phyloP scores from a whole-genome alignment of 2,329 filamentous ascomycete species.

The Exophiala lecanii-corni region DNA sequence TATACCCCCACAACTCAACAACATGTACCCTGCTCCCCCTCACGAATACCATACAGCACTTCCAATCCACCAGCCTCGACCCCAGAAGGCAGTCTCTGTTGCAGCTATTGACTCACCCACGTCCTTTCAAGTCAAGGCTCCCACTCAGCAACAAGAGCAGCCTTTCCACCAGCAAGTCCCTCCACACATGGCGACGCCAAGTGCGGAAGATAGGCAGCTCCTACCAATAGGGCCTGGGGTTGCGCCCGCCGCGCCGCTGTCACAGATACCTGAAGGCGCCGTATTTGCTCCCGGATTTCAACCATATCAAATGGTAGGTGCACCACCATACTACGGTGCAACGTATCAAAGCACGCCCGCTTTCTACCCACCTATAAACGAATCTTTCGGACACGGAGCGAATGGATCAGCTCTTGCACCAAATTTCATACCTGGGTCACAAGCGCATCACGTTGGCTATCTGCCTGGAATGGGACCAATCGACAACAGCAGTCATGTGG shows the following conservation, averaged over 20 bases:
- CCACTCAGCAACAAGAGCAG: slow-evolving; percentile 66
- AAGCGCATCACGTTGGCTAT: slow-evolving; percentile 25
- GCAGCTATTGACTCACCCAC: slow-evolving; percentile 86
- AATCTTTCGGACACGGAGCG: slow-evolving; percentile 43
- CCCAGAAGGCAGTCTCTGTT: slow-evolving; percentile 90
- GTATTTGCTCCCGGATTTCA: slow-evolving; percentile 90
- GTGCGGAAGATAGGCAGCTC: slow-evolving; percentile 19
- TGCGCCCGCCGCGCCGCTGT: slow-evolving; percentile 69
- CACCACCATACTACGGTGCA: slow-evolving; percentile 56
- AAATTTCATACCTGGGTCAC: slow-evolving; percentile 25
- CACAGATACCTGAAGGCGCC: slow-evolving; percentile 86
- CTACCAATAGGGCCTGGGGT: slow-evolving; percentile 65
- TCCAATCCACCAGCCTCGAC: slow-evolving; percentile 89
- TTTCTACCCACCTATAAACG: slow-evolving; percentile 52
- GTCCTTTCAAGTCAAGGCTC: slow-evolving; percentile 54
- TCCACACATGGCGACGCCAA: slow-evolving; percentile 51
- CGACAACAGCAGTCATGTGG: slow-evolving; percentile 39
- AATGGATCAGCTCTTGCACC: slow-evolving; percentile 25
- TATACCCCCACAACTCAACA: slow-evolving; percentile 42
- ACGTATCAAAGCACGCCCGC: slow-evolving; percentile 45
- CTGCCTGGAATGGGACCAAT: slow-evolving; percentile 39
- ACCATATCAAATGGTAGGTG: slow-evolving; percentile 61
- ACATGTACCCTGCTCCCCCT: slow-evolving; percentile 53
- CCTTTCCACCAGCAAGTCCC: slow-evolving; percentile 96
- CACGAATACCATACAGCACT: slow-evolving; percentile 58